Percentiles rank a stretch among this genome's conserved stretches.
phyloP scores from a whole-genome alignment of 495 filamentous ascomycete species.

The Tuber magnatum region DNA sequence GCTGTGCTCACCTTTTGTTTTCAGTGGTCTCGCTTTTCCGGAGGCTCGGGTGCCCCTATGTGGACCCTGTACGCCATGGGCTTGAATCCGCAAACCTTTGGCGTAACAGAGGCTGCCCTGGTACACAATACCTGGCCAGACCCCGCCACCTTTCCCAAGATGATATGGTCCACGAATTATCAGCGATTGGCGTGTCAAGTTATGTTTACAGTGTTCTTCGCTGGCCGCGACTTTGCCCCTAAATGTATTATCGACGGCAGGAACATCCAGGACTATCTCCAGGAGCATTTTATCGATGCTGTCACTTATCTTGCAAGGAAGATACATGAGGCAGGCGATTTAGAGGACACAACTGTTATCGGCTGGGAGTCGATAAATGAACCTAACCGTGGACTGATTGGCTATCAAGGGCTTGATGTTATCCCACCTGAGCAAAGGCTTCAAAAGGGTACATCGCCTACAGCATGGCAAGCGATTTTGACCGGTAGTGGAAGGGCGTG shows the following conservation, averaged over 20 bases:
- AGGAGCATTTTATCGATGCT: conserved; percentile 75
- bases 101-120: conserved; percentile 79
- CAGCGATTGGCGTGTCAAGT: conserved; percentile 62
- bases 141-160: conserved; percentile 83
- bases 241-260: conserved; percentile 89
- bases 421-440: conserved; percentile 84
- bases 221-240: conserved; percentile 84
- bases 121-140: conserved; percentile 94
- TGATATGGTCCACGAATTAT: conserved; percentile 99
- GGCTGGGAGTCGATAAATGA: conserved; percentile 96
- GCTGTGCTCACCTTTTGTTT: conserved; percentile 14
- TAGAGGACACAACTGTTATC: conserved; percentile 81
- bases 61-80: conserved; percentile 96
- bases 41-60: conserved; percentile 91
- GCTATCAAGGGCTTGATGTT: conserved; percentile 71
- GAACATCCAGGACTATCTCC: conserved; percentile 95
- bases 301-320: conserved; percentile 69
- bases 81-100: conserved; percentile 75
- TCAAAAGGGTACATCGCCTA: conserved; percentile 88
- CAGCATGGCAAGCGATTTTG: conserved; percentile 88
- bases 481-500: conserved; percentile 82
- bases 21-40: conserved; percentile 87
- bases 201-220: conserved; percentile 70
- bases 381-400: conserved; percentile 81
- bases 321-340: conserved; percentile 83